Evolutionary conservation across 2,329 filamentous ascomycete genomes (phyloP).

Genomic region (Cercospora berteroae): DNA sequence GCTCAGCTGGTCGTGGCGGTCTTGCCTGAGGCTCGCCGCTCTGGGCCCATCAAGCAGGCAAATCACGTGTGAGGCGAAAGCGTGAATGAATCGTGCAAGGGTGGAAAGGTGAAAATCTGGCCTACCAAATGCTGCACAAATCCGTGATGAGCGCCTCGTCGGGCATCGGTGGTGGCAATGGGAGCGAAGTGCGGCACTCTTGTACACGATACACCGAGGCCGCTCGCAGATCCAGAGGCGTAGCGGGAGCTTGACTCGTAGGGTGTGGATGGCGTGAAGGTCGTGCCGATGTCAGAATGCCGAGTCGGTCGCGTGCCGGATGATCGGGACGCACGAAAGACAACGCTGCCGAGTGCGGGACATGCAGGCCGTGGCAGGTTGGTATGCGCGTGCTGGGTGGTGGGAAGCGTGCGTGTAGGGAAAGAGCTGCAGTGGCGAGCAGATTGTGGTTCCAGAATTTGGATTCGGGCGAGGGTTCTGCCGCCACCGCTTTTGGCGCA

Average conservation of each 20-base stretch:
- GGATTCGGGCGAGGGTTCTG: background rate
- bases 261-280: background rate
- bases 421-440: background rate
- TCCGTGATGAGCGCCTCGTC: conserved; percentile 37
- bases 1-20: background rate
- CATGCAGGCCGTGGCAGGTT: background rate
- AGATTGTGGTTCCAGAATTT: background rate
- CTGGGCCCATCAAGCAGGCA: background rate
- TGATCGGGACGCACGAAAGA: background rate
- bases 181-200: background rate
- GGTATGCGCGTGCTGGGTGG: background rate
- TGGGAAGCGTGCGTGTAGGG: background rate
- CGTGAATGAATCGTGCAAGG: conserved; percentile 4
- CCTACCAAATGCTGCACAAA: conserved; percentile 50
- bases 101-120: conserved; percentile 17
- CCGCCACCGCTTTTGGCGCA: background rate
- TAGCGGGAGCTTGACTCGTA: conserved; percentile 3
- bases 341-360: background rate
- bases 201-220: background rate
- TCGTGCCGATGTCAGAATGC: background rate
- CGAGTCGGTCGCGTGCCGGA: background rate
- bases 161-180: conserved; percentile 15
- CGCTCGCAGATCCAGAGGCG: background rate
- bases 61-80: background rate
- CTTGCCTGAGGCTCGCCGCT: background rate